phyloP scores from a whole-genome alignment of 164 flowering plant genomes.

The Macadamia integrifolia region DNA sequence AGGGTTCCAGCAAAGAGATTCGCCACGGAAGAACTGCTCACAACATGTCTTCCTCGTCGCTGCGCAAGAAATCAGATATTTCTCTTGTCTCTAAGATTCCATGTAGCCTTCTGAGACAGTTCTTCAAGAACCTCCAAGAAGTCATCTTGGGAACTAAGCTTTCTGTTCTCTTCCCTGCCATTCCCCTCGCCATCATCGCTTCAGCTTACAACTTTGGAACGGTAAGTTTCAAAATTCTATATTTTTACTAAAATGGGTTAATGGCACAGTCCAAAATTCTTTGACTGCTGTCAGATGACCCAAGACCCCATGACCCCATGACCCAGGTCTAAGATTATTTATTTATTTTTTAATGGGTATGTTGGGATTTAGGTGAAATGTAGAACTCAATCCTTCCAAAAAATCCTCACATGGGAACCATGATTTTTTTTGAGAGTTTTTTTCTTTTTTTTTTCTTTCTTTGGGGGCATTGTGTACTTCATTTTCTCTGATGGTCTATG shows the following conservation, averaged over 20 bases:
- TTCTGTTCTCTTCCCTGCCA: constrained; percentile 44
- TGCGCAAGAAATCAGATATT: constrained; percentile 41
- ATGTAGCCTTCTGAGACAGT: constrained; percentile 21
- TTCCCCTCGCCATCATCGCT: constrained; percentile 47
- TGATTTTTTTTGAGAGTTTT: too few species aligned
- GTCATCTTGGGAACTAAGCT: constrained; percentile 62
- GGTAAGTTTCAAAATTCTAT: constrained; percentile 20
- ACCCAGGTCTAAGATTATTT: too few species aligned
- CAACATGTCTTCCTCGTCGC: constrained; percentile 33
- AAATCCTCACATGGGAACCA: too few species aligned
- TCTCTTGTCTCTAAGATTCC: constrained; percentile 22
- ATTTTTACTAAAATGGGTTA: neutral
- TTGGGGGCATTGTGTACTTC: too few species aligned
- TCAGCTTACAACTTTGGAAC: constrained; percentile 31
- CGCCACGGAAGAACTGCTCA: constrained; percentile 22
- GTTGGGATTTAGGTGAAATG: too few species aligned
- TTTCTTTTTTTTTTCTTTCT: too few species aligned
- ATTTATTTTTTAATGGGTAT: too few species aligned
- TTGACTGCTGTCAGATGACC: neutral
- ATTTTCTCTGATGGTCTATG: too few species aligned
- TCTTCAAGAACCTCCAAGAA: constrained; percentile 38
- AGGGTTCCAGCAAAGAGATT: constrained; percentile 16
- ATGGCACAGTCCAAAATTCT: neutral
- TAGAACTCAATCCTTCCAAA: too few species aligned
- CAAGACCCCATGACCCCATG: neutral